phyloP scores from a whole-genome alignment of 352 stramenopile species.

The Globisporangium megalacanthum region DNA sequence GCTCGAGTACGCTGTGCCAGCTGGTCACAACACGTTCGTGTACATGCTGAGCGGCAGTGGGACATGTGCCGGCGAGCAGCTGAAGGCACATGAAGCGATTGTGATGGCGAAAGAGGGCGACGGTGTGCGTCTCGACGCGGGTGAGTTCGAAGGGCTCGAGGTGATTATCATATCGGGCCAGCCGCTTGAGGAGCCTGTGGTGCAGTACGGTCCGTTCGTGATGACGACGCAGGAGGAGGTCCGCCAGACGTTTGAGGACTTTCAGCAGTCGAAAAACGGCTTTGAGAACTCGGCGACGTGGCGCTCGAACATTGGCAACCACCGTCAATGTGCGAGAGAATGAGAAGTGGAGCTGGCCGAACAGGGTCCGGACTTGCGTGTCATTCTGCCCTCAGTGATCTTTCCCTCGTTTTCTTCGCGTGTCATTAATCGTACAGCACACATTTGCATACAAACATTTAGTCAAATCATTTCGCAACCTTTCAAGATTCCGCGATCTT shows the following conservation, averaged over 20 bases:
- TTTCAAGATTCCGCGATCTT: no score
- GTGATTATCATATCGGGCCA: slow-evolving; percentile 49
- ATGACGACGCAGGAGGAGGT: slow-evolving; percentile 61
- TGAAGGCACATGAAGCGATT: slow-evolving; percentile 7
- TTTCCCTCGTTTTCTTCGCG: no score
- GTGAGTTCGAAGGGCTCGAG: slow-evolving; percentile 28
- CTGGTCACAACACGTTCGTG: slow-evolving; percentile 18
- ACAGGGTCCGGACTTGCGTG: no score
- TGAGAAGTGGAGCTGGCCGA: no score
- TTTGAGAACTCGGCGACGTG: slow-evolving; percentile 38
- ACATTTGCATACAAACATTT: no score
- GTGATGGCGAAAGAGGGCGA: slow-evolving; percentile 20
- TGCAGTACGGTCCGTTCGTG: slow-evolving; percentile 72
- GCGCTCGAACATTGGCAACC: no score
- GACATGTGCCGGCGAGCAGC: slow-evolving; percentile 3
- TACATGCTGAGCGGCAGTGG: slow-evolving; percentile 13
- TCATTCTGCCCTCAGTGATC: no score
- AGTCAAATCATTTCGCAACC: no score
- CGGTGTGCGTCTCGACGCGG: slow-evolving; percentile 10
- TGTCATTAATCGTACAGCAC: no score
- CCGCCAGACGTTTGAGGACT: slow-evolving; percentile 41
- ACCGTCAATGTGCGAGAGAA: no score
- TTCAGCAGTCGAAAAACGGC: slow-evolving; percentile 45
- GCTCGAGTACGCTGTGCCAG: slow-evolving; percentile 15
- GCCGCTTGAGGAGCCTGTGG: slow-evolving; percentile 51